Conservation (phyloP, 352 stramenopile genomes). For the Globisporangium radiosum region DNA sequence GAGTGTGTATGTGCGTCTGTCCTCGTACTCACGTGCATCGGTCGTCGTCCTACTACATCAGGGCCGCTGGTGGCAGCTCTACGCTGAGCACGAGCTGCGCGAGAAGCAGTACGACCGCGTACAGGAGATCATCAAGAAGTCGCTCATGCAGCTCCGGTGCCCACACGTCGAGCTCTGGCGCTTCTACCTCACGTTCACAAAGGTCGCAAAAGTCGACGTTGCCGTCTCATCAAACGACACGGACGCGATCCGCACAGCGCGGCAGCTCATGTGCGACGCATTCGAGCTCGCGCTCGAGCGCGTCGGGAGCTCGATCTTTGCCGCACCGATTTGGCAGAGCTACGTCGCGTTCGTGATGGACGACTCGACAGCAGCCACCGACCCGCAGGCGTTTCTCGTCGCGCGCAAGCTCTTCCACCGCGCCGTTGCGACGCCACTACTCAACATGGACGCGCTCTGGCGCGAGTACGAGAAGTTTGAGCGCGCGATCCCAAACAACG, state of each 20-base stretch:
- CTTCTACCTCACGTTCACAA: conserved; percentile 86
- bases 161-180: conserved; percentile 81
- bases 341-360: conserved; percentile 81
- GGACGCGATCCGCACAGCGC: conserved; percentile 47
- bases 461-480: conserved; percentile 88
- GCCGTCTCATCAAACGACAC: conserved; percentile 53
- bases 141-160: conserved; percentile 78
- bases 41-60: conserved; percentile 2
- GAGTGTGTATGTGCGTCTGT: neutral
- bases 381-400: conserved; percentile 65
- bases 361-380: conserved; percentile 20
- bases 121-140: conserved; percentile 86
- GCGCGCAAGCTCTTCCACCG: conserved; percentile 85
- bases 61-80: conserved; percentile 84
- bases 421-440: conserved; percentile 65
- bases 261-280: conserved; percentile 78
- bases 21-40: neutral
- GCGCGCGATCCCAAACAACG: conserved; percentile 83
- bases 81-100: conserved; percentile 77
- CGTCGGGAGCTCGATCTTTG: conserved; percentile 76
- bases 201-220: conserved; percentile 77
- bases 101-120: conserved; percentile 84
- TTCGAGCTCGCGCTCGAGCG: conserved; percentile 79
- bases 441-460: conserved; percentile 79
- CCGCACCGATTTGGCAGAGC: conserved; percentile 74